Evolutionary conservation across 768 basidiomycete species (phyloP).

Genomic region (Lyophyllum semitale): DNA sequence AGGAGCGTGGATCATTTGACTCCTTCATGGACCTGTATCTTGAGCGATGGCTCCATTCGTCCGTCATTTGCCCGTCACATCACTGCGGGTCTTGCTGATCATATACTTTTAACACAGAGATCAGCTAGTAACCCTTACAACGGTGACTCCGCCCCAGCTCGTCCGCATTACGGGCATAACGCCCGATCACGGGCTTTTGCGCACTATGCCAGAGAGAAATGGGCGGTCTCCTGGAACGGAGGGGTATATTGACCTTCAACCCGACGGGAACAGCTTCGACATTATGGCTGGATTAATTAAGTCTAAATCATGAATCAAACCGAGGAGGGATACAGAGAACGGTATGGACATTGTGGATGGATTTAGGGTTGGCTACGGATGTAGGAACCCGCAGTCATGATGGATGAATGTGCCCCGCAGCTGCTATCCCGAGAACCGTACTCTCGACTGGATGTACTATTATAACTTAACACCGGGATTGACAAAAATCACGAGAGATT

Average conservation of each 20-base stretch:
- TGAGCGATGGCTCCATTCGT: conserved; percentile 91
- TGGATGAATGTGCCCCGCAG: too few relatives aligned
- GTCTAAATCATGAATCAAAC: conserved; percentile 33
- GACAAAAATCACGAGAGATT: too few relatives aligned
- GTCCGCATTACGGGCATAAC: conserved; percentile 89
- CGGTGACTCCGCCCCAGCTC: conserved; percentile 62
- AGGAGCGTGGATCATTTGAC: conserved; percentile 67
- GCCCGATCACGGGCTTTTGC: conserved; percentile 81
- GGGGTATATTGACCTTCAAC: conserved; percentile 87
- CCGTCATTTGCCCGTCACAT: conserved; percentile 34
- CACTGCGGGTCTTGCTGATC: background rate
- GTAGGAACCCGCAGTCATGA: too few relatives aligned
- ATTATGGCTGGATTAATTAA: conserved; percentile 88
- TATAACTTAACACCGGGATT: too few relatives aligned
- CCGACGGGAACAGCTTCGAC: conserved; percentile 97
- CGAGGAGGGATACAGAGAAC: background rate
- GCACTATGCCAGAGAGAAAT: conserved; percentile 68
- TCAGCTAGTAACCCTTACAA: conserved; percentile 81
- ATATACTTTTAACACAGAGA: conserved; percentile 50
- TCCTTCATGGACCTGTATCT: conserved; percentile 83
- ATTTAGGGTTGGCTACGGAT: too few relatives aligned
- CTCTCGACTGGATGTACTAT: too few relatives aligned
- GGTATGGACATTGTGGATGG: background rate
- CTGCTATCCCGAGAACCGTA: too few relatives aligned
- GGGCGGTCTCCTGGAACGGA: conserved; percentile 29